Percentiles rank a stretch among this genome's conserved stretches.
These are phyloP conservation scores for Cytospora schulzeri DNA, from an alignment of 2,329 filamentous ascomycete species.

Conservation along the genomic window DNA sequence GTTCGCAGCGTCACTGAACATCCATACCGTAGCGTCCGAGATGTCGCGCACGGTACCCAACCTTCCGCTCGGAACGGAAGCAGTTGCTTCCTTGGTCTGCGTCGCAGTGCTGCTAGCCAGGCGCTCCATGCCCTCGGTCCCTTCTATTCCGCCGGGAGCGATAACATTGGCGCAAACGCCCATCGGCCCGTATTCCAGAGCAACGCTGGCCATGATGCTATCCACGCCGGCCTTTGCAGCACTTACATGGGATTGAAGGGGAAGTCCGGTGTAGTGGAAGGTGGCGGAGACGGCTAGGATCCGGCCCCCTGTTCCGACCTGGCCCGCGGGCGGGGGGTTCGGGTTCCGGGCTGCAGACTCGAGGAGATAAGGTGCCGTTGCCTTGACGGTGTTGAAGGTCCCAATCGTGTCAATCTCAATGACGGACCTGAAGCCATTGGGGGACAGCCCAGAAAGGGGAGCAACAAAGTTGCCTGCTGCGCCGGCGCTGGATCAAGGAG, in stretches of 20 bases:
- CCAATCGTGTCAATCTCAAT: constrained; percentile 96
- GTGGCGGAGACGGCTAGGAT: constrained; percentile 90
- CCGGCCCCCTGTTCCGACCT: constrained; percentile 65
- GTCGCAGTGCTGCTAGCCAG: constrained; percentile 46
- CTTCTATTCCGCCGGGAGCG: constrained; percentile 81
- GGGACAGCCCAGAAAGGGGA: constrained; percentile 75
- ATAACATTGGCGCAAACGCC: constrained; percentile 89
- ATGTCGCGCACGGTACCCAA: constrained; percentile 84
- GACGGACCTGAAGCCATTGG: constrained; percentile 92
- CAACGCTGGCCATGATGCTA: constrained; percentile 75
- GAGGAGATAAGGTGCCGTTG: constrained; percentile 79
- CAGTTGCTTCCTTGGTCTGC: constrained; percentile 39
- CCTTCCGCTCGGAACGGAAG: constrained; percentile 70
- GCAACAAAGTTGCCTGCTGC: constrained; percentile 96
- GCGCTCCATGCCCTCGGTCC: constrained; percentile 79
- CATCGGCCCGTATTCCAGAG: constrained; percentile 86
- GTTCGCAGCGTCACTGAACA: constrained; percentile 84
- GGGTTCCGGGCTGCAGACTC: constrained; percentile 70
- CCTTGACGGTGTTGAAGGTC: constrained; percentile 93
- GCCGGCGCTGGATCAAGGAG: constrained; percentile 64
- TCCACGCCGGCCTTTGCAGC: constrained; percentile 93
- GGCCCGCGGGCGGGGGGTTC: constrained; percentile 61
- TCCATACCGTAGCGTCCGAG: constrained; percentile 85
- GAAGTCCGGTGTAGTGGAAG: constrained; percentile 85
- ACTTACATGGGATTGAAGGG: constrained; percentile 85